A percentile compares a stretch with the other conserved stretches of the same genome.
phyloP scores from a whole-genome alignment of 257 asterid species.

The Plantago elongata region DNA sequence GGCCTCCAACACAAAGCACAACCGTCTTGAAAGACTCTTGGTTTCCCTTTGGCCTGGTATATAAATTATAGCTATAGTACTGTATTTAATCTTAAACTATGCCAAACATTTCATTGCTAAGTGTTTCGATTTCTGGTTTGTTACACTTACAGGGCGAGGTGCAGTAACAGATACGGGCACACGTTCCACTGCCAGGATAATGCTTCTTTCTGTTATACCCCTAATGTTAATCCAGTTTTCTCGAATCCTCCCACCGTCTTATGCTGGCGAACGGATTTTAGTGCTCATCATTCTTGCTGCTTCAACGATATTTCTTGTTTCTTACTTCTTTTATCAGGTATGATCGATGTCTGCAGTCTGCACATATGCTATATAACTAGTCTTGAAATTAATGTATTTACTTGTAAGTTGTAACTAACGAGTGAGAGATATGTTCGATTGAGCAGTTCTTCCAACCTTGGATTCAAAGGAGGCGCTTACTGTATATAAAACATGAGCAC shows the following conservation, averaged over 20 bases:
- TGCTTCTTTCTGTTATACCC: conserved; percentile 58
- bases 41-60: conserved; percentile 45
- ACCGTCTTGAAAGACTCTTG: conserved; percentile 30
- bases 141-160: conserved; percentile 39
- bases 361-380: neutral
- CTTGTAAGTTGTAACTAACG: too few species aligned
- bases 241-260: conserved; percentile 23
- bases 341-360: neutral
- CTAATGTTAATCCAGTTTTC: conserved; percentile 39
- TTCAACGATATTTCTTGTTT: conserved; percentile 35
- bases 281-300: conserved; percentile 33
- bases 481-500: conserved; percentile 57
- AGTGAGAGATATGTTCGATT: too few species aligned
- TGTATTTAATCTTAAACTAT: neutral
- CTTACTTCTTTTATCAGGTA: conserved; percentile 73
- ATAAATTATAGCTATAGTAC: neutral
- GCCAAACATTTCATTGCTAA: neutral
- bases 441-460: conserved; percentile 57
- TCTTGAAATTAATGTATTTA: too few species aligned
- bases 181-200: conserved; percentile 46
- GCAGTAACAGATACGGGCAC: conserved; percentile 39
- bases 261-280: conserved; percentile 22
- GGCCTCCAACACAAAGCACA: conserved; percentile 13
- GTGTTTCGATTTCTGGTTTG: neutral
- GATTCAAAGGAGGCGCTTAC: conserved; percentile 50